Evolutionary conservation across 2,329 filamentous ascomycete genomes (phyloP), one percentile per base, ranked within the genome.

Genomic region (Cladosporium colombiae): DNA sequence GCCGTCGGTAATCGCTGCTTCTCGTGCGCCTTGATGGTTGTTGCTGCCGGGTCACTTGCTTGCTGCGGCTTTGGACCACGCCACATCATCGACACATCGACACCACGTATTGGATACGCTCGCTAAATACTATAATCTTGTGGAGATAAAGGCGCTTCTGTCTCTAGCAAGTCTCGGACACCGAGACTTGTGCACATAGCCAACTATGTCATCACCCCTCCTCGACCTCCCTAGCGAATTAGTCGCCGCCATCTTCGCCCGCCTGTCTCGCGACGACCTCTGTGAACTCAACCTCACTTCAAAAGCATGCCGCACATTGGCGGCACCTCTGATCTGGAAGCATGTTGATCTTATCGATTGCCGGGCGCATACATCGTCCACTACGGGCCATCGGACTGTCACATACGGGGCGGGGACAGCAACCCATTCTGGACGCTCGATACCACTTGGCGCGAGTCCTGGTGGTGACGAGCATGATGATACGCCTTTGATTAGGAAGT

Each of bases 401-500:
- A 63, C 72, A 6, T n/a, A 37, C 66, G 67, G 67, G 16, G 33
- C 61, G 10, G 50, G 18, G 1, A 44, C 66, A 70, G 66, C 16
- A 56, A 61, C 67, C 70, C 3, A 64, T 49, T 66, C 14, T 65
- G 55, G 44, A 16, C 33, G 21, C 6, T 14, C 27, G 14, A 65
- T 61, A 2, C 58, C 65, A 5, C 49, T 44, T 8, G 62, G 62
- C 6, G 62, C 62, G 8, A 58, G 27, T 14, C 59, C 35, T 67
- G 70, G 65, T 29, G 68, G 8, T 68, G 74, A 76, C 49, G 73
- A 78, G 25, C 77, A 78, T 65, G 77, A 78, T 63, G 81, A 83
- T 66, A 80, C 76, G 13, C 78, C 78, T 7, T 75, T 82, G 14
- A 76, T 82, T 50, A 74, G 74, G 67, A 81, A 80, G 70, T 70